phyloP scores from a whole-genome alignment of 2,329 filamentous ascomycete species.

The Cladosporium halotolerans region DNA sequence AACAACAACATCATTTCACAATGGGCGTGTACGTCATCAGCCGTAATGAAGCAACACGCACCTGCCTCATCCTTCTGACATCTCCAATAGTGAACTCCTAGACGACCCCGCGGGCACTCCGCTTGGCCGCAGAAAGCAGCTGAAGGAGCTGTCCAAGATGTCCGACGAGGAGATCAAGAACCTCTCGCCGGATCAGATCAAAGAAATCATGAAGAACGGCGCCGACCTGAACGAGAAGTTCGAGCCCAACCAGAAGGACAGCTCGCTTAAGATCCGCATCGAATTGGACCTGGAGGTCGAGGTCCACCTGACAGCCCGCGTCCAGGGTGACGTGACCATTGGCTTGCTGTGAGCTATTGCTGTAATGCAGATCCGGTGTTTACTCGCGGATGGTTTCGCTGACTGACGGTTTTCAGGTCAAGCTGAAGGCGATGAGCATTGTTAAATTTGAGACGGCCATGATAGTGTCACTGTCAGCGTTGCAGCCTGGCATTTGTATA shows the following conservation, averaged over 20 bases:
- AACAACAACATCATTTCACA: not conserved
- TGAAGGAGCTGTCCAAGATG: slow-evolving; percentile 12
- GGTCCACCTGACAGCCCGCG: slow-evolving; percentile 24
- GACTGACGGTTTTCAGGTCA: not conserved
- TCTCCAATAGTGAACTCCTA: not conserved
- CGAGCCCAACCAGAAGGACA: slow-evolving; percentile 19
- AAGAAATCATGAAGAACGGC: slow-evolving; percentile 8
- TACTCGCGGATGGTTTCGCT: slow-evolving; percentile 2
- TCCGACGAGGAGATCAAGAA: slow-evolving; percentile 15
- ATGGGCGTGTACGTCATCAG: slow-evolving; percentile 5
- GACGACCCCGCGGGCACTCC: slow-evolving; percentile 11
- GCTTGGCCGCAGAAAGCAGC: slow-evolving; percentile 11
- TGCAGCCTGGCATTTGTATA: not conserved
- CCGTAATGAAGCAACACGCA: not conserved
- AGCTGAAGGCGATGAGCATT: not conserved
- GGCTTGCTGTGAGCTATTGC: slow-evolving; percentile 20
- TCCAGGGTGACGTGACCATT: slow-evolving; percentile 27
- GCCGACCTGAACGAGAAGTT: slow-evolving; percentile 6
- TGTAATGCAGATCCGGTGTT: slow-evolving; percentile 7
- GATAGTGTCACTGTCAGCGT: not conserved
- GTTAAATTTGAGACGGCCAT: not conserved
- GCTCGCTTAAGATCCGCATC: slow-evolving; percentile 25
- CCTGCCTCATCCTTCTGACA: not conserved
- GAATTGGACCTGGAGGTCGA: slow-evolving; percentile 27
- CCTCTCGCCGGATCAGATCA: slow-evolving; percentile 11